Evolutionary conservation across 495 filamentous ascomycete genomes (phyloP).

Genomic region (Rhypophila decipiens): DNA sequence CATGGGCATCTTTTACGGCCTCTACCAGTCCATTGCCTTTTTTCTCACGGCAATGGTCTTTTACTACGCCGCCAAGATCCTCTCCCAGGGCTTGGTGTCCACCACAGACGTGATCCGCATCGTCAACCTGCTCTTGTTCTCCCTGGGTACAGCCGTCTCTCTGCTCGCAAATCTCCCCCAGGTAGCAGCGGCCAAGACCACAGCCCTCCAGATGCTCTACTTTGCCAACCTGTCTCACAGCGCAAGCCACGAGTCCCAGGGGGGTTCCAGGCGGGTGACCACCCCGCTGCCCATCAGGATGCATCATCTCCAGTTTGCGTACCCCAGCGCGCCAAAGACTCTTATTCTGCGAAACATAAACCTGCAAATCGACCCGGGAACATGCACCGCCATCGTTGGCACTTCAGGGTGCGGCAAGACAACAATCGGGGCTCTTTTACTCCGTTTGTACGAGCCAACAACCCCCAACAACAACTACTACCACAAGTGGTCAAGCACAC

Average conservation of each 20-base stretch:
- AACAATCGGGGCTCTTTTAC: constrained; percentile 70
- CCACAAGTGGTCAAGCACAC: constrained; percentile 10
- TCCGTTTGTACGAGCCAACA: constrained; percentile 34
- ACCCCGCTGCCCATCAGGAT: constrained; percentile 57
- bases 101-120: constrained; percentile 61
- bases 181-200: constrained; percentile 64
- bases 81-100: constrained; percentile 34
- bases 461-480: constrained; percentile 38
- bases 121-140: constrained; percentile 78
- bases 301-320: constrained; percentile 56
- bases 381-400: constrained; percentile 71
- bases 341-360: constrained; percentile 55
- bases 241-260: constrained; percentile 58
- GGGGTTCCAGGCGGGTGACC: constrained; percentile 34
- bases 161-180: constrained; percentile 74
- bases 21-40: constrained; percentile 61
- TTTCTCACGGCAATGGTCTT: constrained; percentile 79
- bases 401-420: constrained; percentile 84
- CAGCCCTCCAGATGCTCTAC: constrained; percentile 65
- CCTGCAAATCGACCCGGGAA: constrained; percentile 52
- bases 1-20: constrained; percentile 67
- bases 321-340: constrained; percentile 50
- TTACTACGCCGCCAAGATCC: constrained; percentile 69
- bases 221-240: constrained; percentile 51
- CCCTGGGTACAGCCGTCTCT: constrained; percentile 61